These are phyloP conservation scores for Colletotrichum kahawae DNA, from an alignment of 2,329 filamentous ascomycete species.

Conservation along the genomic window DNA sequence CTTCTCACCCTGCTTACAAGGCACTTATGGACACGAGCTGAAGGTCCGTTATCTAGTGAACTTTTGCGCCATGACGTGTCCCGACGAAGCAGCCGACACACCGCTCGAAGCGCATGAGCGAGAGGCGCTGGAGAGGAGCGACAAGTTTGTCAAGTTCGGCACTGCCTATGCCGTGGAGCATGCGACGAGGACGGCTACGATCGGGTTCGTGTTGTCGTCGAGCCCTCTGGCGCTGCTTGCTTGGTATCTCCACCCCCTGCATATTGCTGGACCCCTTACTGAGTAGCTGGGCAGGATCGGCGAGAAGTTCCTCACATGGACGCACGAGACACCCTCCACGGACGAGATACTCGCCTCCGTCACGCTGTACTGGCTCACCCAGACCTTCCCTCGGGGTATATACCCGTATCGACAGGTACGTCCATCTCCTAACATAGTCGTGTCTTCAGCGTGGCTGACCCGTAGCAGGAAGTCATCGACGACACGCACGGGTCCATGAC, in stretches of 20 bases:
- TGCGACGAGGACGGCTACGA: background rate
- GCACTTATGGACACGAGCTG: background rate
- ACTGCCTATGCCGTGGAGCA: background rate
- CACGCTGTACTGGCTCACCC: background rate
- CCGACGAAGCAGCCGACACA: background rate
- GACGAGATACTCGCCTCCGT: background rate
- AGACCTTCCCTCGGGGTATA: background rate
- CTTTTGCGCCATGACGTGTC: background rate
- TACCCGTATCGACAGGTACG: background rate
- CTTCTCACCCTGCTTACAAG: too few relatives aligned
- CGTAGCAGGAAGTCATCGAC: background rate
- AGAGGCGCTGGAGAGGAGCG: background rate
- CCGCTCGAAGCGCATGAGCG: background rate
- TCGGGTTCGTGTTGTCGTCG: background rate
- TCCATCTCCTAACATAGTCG: rapidly evolving
- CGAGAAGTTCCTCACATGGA: background rate
- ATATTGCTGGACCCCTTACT: rapidly evolving
- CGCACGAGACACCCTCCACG: background rate
- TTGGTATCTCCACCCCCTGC: background rate
- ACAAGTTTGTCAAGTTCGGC: background rate
- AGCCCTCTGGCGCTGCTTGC: background rate
- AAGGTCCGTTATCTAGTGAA: background rate
- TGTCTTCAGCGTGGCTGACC: background rate
- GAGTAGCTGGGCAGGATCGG: background rate
- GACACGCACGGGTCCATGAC: background rate